Conservation (phyloP, 1,284 basidiomycete genomes). For the Anthracocystis walkeri region DNA sequence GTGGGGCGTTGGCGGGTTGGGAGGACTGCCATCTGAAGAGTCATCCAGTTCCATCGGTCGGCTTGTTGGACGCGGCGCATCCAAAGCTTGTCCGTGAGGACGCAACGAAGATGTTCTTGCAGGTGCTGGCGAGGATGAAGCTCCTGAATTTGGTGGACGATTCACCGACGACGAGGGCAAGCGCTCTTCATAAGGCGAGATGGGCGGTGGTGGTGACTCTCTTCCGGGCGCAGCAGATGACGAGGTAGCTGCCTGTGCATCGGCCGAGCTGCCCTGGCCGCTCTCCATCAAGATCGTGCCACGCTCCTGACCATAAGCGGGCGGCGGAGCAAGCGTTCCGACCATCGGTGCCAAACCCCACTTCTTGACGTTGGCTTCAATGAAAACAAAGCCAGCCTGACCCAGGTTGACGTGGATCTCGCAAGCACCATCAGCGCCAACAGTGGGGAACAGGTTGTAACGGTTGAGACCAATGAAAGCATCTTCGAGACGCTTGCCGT, state of each 20-base stretch:
- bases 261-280: constrained; percentile 44
- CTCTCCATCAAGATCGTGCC: constrained; percentile 69
- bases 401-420: constrained; percentile 69
- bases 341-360: constrained; percentile 69
- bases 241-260: constrained; percentile 10
- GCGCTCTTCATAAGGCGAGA: constrained; percentile 50
- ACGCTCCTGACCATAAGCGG: constrained; percentile 67
- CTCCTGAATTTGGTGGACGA: constrained; percentile 1
- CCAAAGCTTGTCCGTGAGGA: constrained; percentile 9
- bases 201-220: constrained; percentile 46
- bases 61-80: constrained; percentile 24
- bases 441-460: constrained; percentile 68
- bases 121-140: constrained; percentile 21
- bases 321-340: constrained; percentile 67
- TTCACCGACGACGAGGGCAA: constrained; percentile 32
- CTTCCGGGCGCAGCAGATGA: constrained; percentile 12
- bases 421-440: constrained; percentile 66
- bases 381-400: constrained; percentile 69
- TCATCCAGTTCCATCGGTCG: constrained; percentile 37
- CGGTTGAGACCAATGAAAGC: constrained; percentile 66
- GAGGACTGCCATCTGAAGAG: constrained; percentile 63
- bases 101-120: constrained; percentile 41
- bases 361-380: constrained; percentile 69
- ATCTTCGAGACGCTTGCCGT: constrained; percentile 67
- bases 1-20: constrained; percentile 74